Evolutionary conservation across 768 basidiomycete genomes (phyloP), one percentile per base, ranked within the genome.

Genomic region (Phlebiopsis gigantea): DNA sequence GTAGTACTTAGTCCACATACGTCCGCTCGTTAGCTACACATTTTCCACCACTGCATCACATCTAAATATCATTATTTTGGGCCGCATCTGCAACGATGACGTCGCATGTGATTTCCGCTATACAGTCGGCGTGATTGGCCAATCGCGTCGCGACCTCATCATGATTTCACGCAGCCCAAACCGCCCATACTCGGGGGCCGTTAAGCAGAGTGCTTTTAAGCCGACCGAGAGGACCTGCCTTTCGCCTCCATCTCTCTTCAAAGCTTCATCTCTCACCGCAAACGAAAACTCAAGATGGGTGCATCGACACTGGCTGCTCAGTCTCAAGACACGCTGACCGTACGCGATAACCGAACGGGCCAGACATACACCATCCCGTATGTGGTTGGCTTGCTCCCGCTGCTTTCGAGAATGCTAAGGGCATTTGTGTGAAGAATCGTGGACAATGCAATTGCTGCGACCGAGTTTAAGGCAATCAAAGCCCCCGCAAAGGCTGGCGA

Each of bases 261-360:
- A 34, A 42, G 21, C 41, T 10, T 9, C 52, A 2, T 7, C 31
- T 54, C 53, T 54, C 22, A 26, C 25, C 52, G 22, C 25, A 30
- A 26, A 44, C 24, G 14, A 15, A 42, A 26, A 26, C 48, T 28
- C 30, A 49, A 25, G 17, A 68, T 68, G 67, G 67, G 67, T 44
- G 60, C 61, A 22, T 63, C 63, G 5, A 62, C 59, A 14, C 60
- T 61, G 43, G 31, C 45, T 29, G 50, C 55, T 39, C 49, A 49
- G 5, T 48, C 59, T 19, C 53, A 55, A 46, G 64, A 68, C 42
- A 62, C 63, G 57, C 75, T 93, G 46, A 87, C 85, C 5, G 83
- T 94, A 64, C 74, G 72, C 57, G 93, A 94, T 73, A 91, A 94
- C 69, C 84, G 93, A 56, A 94, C 93, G 2, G 90, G 90, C 26